A percentile compares a stretch with the other conserved stretches of the same genome.
Evolutionary conservation across 495 filamentous ascomycete species (phyloP).

Genomic region (Xeromyces bisporus): DNA sequence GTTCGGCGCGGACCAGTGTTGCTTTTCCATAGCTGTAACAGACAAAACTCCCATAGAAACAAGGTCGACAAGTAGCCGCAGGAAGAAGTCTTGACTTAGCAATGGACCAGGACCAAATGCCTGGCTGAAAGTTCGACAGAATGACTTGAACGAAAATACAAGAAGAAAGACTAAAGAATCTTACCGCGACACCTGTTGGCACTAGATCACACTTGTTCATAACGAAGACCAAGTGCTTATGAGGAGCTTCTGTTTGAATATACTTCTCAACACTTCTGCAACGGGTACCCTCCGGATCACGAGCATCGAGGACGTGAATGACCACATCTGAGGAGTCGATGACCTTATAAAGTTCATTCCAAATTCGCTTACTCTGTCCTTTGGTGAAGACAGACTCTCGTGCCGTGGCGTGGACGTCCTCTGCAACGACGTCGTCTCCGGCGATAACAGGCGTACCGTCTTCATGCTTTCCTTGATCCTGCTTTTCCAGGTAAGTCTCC

Average conservation of each 20-base stretch:
- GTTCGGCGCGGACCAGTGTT: conserved; percentile 52
- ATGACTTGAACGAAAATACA: conserved; percentile 4
- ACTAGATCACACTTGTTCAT: conserved; percentile 94
- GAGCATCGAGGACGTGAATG: conserved; percentile 83
- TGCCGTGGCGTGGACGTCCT: conserved; percentile 44
- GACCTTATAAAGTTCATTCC: conserved; percentile 98
- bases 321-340: conserved; percentile 94
- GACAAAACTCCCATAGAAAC: conserved; percentile 55
- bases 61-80: conserved; percentile 25
- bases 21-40: conserved; percentile 99
- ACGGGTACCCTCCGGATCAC: conserved; percentile 79
- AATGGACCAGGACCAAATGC: conserved; percentile 34
- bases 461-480: conserved; percentile 53
- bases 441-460: conserved; percentile 44
- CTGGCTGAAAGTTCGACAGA: conserved; percentile 3
- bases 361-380: conserved; percentile 86
- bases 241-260: conserved; percentile 76
- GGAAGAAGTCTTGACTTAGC: conserved; percentile 93
- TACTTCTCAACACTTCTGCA: conserved; percentile 88
- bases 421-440: conserved; percentile 33
- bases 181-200: conserved; percentile 86
- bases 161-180: conserved; percentile 24
- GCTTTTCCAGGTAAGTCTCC: conserved; percentile 58
- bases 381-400: conserved; percentile 85
- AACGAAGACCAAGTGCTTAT: conserved; percentile 87